These are phyloP conservation scores for Coix lacrymajobi DNA, from an alignment of 176 grass and related monocot species.

Conservation along the genomic window DNA sequence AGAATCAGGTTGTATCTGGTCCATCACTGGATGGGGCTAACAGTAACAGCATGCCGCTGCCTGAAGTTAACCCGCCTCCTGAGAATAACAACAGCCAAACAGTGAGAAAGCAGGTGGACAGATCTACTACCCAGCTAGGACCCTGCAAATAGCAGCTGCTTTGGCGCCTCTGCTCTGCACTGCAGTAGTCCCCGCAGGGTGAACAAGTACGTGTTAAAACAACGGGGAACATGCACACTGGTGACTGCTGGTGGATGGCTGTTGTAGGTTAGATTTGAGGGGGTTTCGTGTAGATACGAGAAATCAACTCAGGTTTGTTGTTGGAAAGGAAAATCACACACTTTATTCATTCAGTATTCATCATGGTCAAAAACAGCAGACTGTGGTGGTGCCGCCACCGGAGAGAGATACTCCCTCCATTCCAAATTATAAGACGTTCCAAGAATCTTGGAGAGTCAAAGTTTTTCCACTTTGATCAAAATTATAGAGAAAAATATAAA, in stretches of 20 bases:
- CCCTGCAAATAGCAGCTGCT: constrained; percentile 29
- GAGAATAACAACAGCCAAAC: constrained; percentile 33
- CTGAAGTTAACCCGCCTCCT: constrained; percentile 21
- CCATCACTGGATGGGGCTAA: constrained; percentile 28
- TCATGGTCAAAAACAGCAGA: not conserved
- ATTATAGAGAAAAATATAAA: too few relatives aligned
- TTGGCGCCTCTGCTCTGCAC: not conserved
- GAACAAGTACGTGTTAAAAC: not conserved
- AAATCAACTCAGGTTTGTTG: constrained; percentile 27
- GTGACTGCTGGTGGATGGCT: not conserved
- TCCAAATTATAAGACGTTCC: too few relatives aligned
- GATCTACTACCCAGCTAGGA: constrained; percentile 24
- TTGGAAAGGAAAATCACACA: not conserved
- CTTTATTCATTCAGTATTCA: not conserved
- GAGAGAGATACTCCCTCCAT: too few relatives aligned
- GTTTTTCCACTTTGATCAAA: too few relatives aligned
- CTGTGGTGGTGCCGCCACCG: too few relatives aligned
- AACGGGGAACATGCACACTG: not conserved
- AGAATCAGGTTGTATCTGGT: constrained; percentile 22
- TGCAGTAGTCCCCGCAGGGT: not conserved
- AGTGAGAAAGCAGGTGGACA: constrained; percentile 39
- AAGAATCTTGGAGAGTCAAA: too few relatives aligned
- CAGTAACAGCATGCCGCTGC: constrained; percentile 2
- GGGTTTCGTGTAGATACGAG: constrained; percentile 36
- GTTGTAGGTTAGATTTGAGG: constrained; percentile 26